Conservation (phyloP, 2,329 filamentous ascomycete species). For the Trematosphaeria pertusa region DNA sequence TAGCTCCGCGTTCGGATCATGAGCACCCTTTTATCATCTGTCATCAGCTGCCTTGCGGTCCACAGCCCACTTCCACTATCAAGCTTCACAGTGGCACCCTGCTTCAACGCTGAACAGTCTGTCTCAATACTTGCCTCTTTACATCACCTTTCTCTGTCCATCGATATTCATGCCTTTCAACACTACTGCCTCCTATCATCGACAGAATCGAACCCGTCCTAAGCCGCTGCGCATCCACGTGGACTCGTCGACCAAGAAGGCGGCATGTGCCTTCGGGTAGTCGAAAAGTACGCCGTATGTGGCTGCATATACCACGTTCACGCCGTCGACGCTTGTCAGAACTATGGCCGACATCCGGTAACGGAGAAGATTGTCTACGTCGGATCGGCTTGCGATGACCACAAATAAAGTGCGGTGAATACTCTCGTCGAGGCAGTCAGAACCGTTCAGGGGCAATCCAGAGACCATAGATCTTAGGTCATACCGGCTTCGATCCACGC, state of each 20-base stretch:
- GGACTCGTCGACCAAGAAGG: no score
- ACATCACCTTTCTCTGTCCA: background rate
- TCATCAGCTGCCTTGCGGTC: no score
- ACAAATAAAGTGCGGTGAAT: no score
- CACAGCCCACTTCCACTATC: no score
- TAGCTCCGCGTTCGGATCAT: background rate
- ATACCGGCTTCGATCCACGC: no score
- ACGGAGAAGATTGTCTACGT: conserved; percentile 41
- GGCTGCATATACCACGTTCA: conserved; percentile 47
- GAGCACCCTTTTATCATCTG: no score
- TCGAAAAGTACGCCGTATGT: conserved; percentile 47
- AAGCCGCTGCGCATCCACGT: background rate
- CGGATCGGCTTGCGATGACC: conserved; percentile 33
- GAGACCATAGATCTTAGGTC: no score
- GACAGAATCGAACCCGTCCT: background rate
- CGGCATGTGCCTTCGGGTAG: conserved; percentile 47
- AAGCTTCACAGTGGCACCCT: background rate
- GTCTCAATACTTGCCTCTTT: background rate
- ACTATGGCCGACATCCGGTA: conserved; percentile 39
- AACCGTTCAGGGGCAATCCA: no score
- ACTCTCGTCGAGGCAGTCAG: no score
- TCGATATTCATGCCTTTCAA: no score
- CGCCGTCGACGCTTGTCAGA: conserved; percentile 44
- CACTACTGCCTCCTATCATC: no score
- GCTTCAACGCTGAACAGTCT: background rate